A percentile compares a stretch with the other conserved stretches of the same genome.
Evolutionary conservation across 1,284 basidiomycete genomes (phyloP).

Genomic region (Rhizopogon hawkerae): DNA sequence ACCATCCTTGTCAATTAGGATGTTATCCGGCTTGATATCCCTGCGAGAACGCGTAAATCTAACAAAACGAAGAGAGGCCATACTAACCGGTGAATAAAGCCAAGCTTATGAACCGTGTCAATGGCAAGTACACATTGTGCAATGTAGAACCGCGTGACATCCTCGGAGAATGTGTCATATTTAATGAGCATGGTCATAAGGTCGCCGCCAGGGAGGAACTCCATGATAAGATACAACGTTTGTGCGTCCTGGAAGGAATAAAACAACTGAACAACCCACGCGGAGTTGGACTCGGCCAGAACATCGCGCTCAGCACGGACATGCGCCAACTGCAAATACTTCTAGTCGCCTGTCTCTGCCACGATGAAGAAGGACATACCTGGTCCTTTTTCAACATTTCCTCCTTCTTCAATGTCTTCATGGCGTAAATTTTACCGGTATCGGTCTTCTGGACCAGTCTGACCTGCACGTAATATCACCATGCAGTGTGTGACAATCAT

Average conservation of each 20-base stretch:
- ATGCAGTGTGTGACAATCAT: slow-evolving; percentile 32
- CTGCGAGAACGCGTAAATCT: slow-evolving; percentile 31
- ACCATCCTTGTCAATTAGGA: slow-evolving; percentile 83
- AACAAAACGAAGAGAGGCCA: background rate
- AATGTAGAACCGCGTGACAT: slow-evolving; percentile 97
- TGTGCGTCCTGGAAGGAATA: slow-evolving; percentile 97
- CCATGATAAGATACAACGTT: slow-evolving; percentile 97
- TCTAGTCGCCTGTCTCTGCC: slow-evolving; percentile 31
- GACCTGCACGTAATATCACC: slow-evolving; percentile 67
- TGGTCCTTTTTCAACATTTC: slow-evolving; percentile 99
- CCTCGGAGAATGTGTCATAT: slow-evolving; percentile 98
- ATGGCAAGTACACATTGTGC: slow-evolving; percentile 91
- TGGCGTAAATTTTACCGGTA: slow-evolving; percentile 97
- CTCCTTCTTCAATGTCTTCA: slow-evolving; percentile 97
- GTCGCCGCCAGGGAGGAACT: slow-evolving; percentile 97
- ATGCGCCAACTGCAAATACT: slow-evolving; percentile 77
- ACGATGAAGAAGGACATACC: slow-evolving; percentile 41
- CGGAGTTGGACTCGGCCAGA: slow-evolving; percentile 92
- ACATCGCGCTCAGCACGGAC: slow-evolving; percentile 80
- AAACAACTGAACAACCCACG: slow-evolving; percentile 96
- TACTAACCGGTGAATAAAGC: slow-evolving; percentile 83
- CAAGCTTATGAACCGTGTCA: slow-evolving; percentile 86
- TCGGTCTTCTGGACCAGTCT: slow-evolving; percentile 94
- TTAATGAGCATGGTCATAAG: slow-evolving; percentile 99
- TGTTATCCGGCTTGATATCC: slow-evolving; percentile 97